A percentile compares a stretch with the other conserved stretches of the same genome.
Conservation (phyloP, 768 basidiomycete species). For the Russula abietina region DNA sequence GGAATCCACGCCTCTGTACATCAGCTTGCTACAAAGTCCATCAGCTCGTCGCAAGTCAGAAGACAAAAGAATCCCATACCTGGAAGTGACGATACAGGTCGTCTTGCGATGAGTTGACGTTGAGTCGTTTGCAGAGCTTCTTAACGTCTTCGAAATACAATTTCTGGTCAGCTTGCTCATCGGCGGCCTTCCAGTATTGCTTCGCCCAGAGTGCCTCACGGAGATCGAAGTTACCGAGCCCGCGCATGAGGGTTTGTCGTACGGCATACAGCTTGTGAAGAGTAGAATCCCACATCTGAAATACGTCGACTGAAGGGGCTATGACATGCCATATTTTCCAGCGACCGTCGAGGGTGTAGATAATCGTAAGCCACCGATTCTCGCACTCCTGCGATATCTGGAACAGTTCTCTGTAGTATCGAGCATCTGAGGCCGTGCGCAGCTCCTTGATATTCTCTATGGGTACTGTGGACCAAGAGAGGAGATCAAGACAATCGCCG, state of each 20-base stretch:
- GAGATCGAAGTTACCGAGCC: constrained; percentile 55
- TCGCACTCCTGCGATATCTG: constrained; percentile 56
- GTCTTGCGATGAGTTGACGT: constrained; percentile 50
- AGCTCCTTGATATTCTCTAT: constrained; percentile 87
- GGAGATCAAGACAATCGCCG: neutral
- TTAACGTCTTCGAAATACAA: constrained; percentile 69
- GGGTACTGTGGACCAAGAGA: constrained; percentile 47
- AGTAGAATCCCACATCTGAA: constrained; percentile 57
- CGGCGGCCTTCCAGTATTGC: constrained; percentile 75
- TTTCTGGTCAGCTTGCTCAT: constrained; percentile 53
- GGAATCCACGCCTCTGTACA: constrained; percentile 43
- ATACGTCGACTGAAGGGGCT: constrained; percentile 58
- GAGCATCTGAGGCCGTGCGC: constrained; percentile 63
- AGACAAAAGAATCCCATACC: constrained; percentile 32
- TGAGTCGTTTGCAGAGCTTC: constrained; percentile 62
- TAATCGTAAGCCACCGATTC: constrained; percentile 76
- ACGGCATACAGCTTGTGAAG: constrained; percentile 58
- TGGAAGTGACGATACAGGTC: constrained; percentile 55
- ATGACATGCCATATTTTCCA: constrained; percentile 88
- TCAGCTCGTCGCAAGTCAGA: neutral
- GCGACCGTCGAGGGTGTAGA: constrained; percentile 68
- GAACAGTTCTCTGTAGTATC: constrained; percentile 67
- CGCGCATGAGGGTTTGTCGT: constrained; percentile 64
- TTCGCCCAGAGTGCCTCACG: constrained; percentile 71
- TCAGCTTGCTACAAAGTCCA: constrained; percentile 54